Evolutionary conservation across 2,329 filamentous ascomycete genomes (phyloP).

Genomic region (Venturia carpophila): DNA sequence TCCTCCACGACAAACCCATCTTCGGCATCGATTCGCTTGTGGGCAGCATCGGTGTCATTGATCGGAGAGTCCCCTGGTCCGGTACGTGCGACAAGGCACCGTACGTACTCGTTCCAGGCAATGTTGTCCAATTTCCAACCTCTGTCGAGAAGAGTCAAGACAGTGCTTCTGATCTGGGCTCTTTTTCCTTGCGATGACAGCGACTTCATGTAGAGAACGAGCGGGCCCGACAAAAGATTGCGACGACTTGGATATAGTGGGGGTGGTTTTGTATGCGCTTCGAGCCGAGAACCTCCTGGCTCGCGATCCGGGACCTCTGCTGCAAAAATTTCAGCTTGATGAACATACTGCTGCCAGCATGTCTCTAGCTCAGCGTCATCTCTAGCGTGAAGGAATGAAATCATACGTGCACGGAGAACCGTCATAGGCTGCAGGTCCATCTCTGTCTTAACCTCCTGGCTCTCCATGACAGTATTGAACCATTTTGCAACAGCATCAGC

Average conservation of each 20-base stretch:
- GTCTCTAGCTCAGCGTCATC: slow-evolving; percentile 54
- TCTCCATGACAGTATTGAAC: slow-evolving; percentile 45
- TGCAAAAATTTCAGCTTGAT: slow-evolving; percentile 2
- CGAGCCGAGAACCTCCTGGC: background rate
- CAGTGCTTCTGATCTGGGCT: slow-evolving; percentile 29
- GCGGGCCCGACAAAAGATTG: slow-evolving; percentile 37
- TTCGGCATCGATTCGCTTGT: background rate
- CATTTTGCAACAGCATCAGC: slow-evolving; percentile 37
- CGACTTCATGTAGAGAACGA: slow-evolving; percentile 42
- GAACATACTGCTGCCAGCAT: slow-evolving; percentile 55
- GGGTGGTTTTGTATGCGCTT: background rate
- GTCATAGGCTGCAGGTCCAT: slow-evolving; percentile 38
- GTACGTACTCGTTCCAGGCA: slow-evolving; percentile 75
- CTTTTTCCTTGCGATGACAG: slow-evolving; percentile 44
- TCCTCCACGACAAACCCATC: background rate
- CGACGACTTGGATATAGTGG: slow-evolving; percentile 29
- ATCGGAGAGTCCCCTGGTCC: background rate
- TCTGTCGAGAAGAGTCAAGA: slow-evolving; percentile 49
- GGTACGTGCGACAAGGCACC: slow-evolving; percentile 49
- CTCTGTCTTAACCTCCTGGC: slow-evolving; percentile 19
- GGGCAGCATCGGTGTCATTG: background rate
- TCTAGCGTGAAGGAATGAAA: slow-evolving; percentile 50
- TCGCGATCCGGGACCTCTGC: background rate
- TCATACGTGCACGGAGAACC: slow-evolving; percentile 61
- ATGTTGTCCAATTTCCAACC: slow-evolving; percentile 69